phyloP scores from a whole-genome alignment of 352 stramenopile genomes.

The Blastocystis sp. region DNA sequence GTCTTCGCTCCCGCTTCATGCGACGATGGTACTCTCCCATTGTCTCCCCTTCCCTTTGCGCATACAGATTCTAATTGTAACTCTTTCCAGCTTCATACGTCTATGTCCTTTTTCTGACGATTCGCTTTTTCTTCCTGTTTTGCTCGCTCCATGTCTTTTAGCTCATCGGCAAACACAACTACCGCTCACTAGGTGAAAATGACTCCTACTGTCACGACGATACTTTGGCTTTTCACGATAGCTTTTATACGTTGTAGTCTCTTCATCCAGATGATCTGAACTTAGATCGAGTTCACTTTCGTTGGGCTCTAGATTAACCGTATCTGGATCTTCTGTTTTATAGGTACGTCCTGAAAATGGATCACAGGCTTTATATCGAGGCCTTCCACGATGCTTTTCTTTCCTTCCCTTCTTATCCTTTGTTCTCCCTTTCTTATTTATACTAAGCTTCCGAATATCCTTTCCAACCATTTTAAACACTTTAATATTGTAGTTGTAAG shows the following conservation, averaged over 20 bases:
- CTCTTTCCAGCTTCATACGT: neutral
- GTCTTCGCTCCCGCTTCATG: neutral
- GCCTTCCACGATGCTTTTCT: neutral
- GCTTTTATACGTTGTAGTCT: neutral
- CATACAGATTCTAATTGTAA: neutral
- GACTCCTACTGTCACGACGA: constrained; percentile 3
- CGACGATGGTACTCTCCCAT: neutral
- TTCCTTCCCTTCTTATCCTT: neutral
- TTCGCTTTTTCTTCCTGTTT: neutral
- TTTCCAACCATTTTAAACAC: neutral
- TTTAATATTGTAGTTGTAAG: neutral
- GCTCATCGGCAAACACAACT: constrained; percentile 45
- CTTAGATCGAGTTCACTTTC: neutral
- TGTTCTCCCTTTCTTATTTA: neutral
- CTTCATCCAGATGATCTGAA: constrained; percentile 22
- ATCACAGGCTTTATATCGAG: constrained; percentile 7
- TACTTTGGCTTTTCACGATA: constrained; percentile 39
- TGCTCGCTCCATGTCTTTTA: constrained; percentile 21
- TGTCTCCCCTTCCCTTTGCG: neutral
- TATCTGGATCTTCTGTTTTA: neutral
- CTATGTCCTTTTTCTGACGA: neutral
- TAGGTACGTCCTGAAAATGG: constrained; percentile 32
- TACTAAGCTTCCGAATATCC: neutral
- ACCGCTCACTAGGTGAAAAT: neutral
- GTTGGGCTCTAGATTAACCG: constrained; percentile 18